Conservation (phyloP, 148 eudicot genomes). For the Chenopodium suecicum region DNA sequence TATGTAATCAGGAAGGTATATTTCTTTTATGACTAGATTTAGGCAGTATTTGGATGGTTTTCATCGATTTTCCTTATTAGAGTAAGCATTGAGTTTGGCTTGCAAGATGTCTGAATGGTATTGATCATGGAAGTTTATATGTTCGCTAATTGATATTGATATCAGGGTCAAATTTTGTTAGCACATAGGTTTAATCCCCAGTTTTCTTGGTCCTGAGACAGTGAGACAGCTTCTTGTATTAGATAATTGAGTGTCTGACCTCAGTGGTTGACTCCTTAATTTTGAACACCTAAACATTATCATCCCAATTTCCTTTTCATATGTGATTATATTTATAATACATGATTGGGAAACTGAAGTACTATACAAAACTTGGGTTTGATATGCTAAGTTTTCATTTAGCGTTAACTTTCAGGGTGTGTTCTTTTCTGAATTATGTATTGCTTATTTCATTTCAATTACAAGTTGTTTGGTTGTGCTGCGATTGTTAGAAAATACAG, state of each 20-base stretch:
- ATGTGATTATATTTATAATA: no score
- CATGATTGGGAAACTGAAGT: no score
- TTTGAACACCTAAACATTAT: no score
- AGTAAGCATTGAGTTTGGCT: slow-evolving; percentile 14
- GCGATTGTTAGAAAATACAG: no score
- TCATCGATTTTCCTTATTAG: not conserved
- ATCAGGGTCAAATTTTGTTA: slow-evolving; percentile 9
- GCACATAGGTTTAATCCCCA: not conserved
- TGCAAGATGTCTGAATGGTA: not conserved
- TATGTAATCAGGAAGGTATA: slow-evolving; percentile 32
- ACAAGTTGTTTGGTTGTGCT: no score
- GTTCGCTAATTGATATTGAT: not conserved
- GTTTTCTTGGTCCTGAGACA: not conserved
- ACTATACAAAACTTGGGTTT: no score
- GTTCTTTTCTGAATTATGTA: no score
- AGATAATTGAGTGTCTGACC: not conserved
- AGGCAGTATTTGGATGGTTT: slow-evolving; percentile 9
- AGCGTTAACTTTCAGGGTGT: no score
- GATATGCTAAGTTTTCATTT: no score
- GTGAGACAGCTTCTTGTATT: not conserved
- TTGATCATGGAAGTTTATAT: not conserved
- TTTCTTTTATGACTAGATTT: slow-evolving; percentile 21
- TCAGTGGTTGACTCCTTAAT: no score
- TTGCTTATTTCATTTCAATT: no score
- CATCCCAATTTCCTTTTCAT: no score